Evolutionary conservation across 352 stramenopile species (phyloP), one percentile per base, ranked within the genome.

Genomic region (Phytophthora citrophthora): DNA sequence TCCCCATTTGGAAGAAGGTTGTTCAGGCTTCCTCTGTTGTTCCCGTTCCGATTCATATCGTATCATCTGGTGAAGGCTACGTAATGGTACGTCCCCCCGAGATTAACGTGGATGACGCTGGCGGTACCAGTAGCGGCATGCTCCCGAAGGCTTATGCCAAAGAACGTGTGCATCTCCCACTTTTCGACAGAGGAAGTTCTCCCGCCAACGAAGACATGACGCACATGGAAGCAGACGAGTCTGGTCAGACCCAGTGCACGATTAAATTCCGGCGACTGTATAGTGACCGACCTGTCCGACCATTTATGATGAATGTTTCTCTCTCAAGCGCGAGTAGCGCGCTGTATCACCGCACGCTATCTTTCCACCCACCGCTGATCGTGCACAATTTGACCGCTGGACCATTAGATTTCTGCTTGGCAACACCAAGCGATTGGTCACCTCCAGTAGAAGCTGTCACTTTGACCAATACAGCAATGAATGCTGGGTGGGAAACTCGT

Each of bases 251-350:
- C 1, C 63, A 83, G 36, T 82, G 76, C 31, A 78, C 73, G 5
- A 83, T 94, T 67, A 95, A 92, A 51, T 95, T 95, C 40, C 83
- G 88, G 59, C 78, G 86, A 44, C 58, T 95, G 27, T 84, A 88
- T 39, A 87, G 78, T 24, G 79, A 95, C 59, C 83, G 84, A 5
- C 84, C 86, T 7, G 86, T 94, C 24, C 81, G 86, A 52, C 86
- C 86, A 36, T 93, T 94, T 53, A 88, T 92, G 74, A 86, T 93
- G 80, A 86, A 70, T 47, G 80, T 77, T 23, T 90, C 70, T 8
- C 54, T 94, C 5, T 84, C 79, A 4, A 88, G 56, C 45, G 70
- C 76, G 9, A 89, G 70, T 45, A 74, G 65, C 52, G 83, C 77
- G 16, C 36, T 92, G 24, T 93, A 92, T 44, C 78, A 91, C 47